Base-by-base conservation (phyloP, 345 rosid genomes). In the Erodium maritimum region DNA sequence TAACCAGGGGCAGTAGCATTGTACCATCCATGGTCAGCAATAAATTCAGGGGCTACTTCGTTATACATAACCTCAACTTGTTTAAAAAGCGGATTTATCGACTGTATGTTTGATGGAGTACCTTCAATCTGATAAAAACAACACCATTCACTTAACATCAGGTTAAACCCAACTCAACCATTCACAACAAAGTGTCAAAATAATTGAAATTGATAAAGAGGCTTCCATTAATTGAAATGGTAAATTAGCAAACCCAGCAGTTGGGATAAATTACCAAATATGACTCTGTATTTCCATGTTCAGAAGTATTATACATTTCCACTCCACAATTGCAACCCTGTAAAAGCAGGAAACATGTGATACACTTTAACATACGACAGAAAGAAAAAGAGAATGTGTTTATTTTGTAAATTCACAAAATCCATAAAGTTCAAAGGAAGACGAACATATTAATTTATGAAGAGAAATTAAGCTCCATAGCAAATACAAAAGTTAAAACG, bases 1-100 rank as follows among this genome's bases (percentile, higher is more conserved):
- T 84, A 91, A 77, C 62, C 79, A 74, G 90, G 62, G 67, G 90
- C 73, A 61, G 81, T 55, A 48, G 95, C 90, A 75, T 86, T 88
- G 73, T 82, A 82, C 64, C 82, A 60, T 69, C 95, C 86, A 74
- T 86, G 93, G 62, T 83, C 95, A 64, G 69, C 73, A 64, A 76
- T 65, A 66, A 78, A 75, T 73, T 84, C 98, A 57, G 94, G 77
- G 69, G 71, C 70, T 77, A 87, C 96, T 69, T 80, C 96, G 19
- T 78, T 79, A 68, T 88, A 86, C 98, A 88, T 91, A 37, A 69
- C 65, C 66, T 84, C 77, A 64, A 77, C 70, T 81, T 73, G 75
- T 59, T 78, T 74, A 69, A 73, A 56, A 56, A 68, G 62, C 37
- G 71, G 64, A 67, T 57, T 74, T 52, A 50, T 67, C 74, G 69